These are phyloP conservation scores for Hydnomerulius pinastri DNA, from an alignment of 768 basidiomycete species.

Conservation along the genomic window DNA sequence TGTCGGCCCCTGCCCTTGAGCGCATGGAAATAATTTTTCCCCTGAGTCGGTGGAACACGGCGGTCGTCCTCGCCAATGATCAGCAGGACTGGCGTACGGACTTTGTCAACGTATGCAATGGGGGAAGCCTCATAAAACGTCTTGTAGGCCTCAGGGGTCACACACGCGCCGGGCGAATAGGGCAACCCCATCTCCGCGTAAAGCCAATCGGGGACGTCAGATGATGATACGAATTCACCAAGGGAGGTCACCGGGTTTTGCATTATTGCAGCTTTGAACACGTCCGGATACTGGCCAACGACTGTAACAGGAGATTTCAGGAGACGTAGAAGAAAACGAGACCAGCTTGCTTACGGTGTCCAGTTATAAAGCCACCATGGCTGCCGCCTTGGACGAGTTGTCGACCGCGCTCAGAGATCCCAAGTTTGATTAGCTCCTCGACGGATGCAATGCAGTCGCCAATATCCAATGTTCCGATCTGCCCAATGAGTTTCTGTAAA, in stretches of 20 bases:
- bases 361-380: constrained; percentile 63
- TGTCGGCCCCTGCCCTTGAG: constrained; percentile 45
- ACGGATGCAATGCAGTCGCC: constrained; percentile 57
- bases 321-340: not conserved
- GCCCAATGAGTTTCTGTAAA: constrained; percentile 49
- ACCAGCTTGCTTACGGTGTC: constrained; percentile 44
- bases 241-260: constrained; percentile 65
- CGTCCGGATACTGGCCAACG: constrained; percentile 56
- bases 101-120: constrained; percentile 48
- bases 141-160: constrained; percentile 45
- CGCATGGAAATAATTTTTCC: constrained; percentile 60
- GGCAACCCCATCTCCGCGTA: constrained; percentile 39
- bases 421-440: constrained; percentile 46
- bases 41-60: constrained; percentile 59
- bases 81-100: constrained; percentile 53
- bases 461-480: constrained; percentile 63
- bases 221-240: constrained; percentile 46
- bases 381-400: constrained; percentile 60
- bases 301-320: constrained; percentile 36
- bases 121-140: constrained; percentile 52
- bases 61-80: constrained; percentile 58
- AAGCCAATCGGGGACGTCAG: constrained; percentile 67
- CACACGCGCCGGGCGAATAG: constrained; percentile 34
- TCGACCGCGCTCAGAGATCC: constrained; percentile 49
- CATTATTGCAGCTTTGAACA: constrained; percentile 59